Conservation (phyloP, 192 early-diverging fungal genomes). For the Podila epicladia region DNA sequence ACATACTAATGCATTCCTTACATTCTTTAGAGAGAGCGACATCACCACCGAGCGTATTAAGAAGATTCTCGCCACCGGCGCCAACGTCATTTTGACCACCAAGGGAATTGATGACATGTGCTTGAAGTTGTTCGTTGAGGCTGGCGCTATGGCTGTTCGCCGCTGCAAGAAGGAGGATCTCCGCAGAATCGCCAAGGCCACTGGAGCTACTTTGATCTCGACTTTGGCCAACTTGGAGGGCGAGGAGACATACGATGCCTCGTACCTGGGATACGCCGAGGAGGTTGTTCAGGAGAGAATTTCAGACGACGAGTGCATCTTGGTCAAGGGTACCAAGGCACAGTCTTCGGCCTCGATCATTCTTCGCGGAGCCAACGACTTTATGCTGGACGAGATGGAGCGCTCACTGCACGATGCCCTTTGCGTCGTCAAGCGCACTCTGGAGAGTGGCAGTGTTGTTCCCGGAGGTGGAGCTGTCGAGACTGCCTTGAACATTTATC, state of each 20-base stretch:
- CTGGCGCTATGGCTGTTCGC: conserved; percentile 96
- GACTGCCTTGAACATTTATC: conserved; percentile 93
- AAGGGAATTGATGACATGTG: conserved; percentile 99
- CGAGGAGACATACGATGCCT: conserved; percentile 95
- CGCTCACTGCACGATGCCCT: conserved; percentile 94
- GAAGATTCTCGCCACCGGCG: conserved; percentile 95
- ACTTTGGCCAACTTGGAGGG: conserved; percentile 98
- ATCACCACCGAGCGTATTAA: conserved; percentile 96
- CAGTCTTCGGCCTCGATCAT: conserved; percentile 93
- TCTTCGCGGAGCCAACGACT: conserved; percentile 98
- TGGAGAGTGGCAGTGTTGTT: conserved; percentile 95
- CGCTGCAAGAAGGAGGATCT: conserved; percentile 97
- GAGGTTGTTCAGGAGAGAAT: conserved; percentile 98
- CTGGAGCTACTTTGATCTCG: conserved; percentile 92
- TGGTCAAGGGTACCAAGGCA: conserved; percentile 91
- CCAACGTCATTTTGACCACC: conserved; percentile 97
- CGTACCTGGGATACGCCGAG: conserved; percentile 91
- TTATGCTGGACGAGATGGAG: conserved; percentile 99
- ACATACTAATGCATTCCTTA: not conserved
- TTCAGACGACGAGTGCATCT: conserved; percentile 97
- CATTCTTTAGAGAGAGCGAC: conserved; percentile 80
- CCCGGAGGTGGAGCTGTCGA: conserved; percentile 98
- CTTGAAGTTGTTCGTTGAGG: conserved; percentile 98
- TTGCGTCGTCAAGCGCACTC: conserved; percentile 95
- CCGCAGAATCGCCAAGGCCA: conserved; percentile 96